A percentile compares a stretch with the other conserved stretches of the same genome.
phyloP scores from a whole-genome alignment of 1,284 basidiomycete genomes.

The Ustilago bromivora region DNA sequence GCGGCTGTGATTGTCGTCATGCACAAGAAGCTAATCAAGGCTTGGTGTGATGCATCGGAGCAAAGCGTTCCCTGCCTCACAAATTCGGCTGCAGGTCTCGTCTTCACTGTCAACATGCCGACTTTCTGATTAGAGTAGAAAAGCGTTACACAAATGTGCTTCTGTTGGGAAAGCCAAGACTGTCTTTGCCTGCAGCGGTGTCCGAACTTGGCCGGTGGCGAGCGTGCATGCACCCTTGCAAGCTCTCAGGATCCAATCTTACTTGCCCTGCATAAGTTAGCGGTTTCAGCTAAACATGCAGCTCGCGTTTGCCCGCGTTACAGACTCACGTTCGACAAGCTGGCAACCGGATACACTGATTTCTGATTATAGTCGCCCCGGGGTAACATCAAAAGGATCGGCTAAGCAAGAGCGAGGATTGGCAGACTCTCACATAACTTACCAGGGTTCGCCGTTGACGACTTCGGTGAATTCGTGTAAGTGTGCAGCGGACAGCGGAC shows the following conservation, averaged over 20 bases:
- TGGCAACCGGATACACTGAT: not conserved
- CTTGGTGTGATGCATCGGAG: not conserved
- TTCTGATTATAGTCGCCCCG: not conserved
- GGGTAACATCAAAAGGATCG: conserved; percentile 1
- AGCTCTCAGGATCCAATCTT: not conserved
- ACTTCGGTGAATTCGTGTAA: not conserved
- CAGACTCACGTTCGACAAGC: conserved; percentile 2
- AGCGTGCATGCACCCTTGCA: not conserved
- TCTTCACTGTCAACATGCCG: not conserved
- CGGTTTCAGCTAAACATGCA: conserved; percentile 1
- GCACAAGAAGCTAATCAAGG: not conserved
- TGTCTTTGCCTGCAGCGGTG: not conserved
- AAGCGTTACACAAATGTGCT: not conserved
- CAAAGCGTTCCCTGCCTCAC: not conserved
- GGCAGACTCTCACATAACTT: not conserved
- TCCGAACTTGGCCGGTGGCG: conserved; percentile 4
- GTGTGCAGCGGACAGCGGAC: conserved; percentile 8
- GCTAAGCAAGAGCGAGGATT: not conserved
- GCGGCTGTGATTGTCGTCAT: not conserved
- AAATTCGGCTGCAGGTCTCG: not conserved
- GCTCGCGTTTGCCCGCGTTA: not conserved
- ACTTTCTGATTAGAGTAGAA: not conserved
- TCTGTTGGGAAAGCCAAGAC: not conserved
- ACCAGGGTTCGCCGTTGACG: not conserved
- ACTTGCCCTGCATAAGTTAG: not conserved